Evolutionary conservation across 768 basidiomycete species (phyloP).

Genomic region (Leccinum imitatum): DNA sequence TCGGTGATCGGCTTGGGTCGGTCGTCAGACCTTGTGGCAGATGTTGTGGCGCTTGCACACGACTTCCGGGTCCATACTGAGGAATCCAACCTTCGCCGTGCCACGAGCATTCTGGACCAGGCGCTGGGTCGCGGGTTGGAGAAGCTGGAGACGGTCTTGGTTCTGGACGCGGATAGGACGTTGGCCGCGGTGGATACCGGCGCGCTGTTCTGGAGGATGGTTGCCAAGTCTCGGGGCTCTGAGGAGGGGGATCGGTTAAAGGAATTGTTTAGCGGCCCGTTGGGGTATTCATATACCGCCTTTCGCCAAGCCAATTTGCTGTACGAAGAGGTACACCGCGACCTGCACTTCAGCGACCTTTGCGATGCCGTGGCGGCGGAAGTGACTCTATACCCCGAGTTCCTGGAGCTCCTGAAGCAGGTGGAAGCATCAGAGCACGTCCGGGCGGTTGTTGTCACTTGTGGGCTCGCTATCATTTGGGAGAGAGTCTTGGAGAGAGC

Average conservation of each 20-base stretch:
- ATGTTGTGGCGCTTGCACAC: conserved; percentile 5
- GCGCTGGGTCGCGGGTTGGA: conserved; percentile 12
- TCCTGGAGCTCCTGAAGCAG: conserved; percentile 18
- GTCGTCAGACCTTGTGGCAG: conserved; percentile 13
- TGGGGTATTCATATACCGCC: conserved; percentile 15
- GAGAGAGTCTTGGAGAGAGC: conserved; percentile 16
- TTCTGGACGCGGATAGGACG: conserved; percentile 14
- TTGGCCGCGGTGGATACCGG: conserved; percentile 14
- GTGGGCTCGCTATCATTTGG: conserved; percentile 11
- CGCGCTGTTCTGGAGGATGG: conserved; percentile 13
- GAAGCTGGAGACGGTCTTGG: conserved; percentile 13
- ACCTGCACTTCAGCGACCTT: conserved; percentile 13
- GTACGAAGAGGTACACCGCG: conserved; percentile 11
- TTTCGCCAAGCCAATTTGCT: conserved; percentile 14
- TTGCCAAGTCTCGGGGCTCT: conserved; percentile 13
- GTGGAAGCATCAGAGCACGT: conserved; percentile 19
- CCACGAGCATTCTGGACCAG: conserved; percentile 16
- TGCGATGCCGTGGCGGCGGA: conserved; percentile 15
- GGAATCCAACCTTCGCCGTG: conserved; percentile 15
- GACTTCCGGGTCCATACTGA: conserved; percentile 13
- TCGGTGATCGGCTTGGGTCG: conserved; percentile 13
- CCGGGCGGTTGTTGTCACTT: conserved; percentile 15
- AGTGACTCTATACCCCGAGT: conserved; percentile 17
- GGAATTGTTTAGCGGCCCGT: conserved; percentile 13
- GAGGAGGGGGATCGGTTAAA: conserved; percentile 10